Conservation (phyloP, 345 rosid species). For the Luvunga scandens region DNA sequence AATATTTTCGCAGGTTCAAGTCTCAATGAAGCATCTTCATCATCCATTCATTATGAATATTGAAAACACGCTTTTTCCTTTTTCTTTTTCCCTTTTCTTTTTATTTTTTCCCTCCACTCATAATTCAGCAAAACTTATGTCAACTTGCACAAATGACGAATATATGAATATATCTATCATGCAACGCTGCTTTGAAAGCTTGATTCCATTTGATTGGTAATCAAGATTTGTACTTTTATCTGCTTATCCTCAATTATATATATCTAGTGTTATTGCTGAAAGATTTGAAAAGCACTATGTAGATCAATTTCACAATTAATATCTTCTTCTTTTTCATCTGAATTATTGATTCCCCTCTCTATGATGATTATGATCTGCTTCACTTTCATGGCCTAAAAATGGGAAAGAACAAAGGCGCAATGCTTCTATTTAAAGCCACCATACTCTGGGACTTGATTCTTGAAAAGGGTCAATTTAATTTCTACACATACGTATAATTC, state of each 20-base stretch:
- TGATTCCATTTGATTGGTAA: slow-evolving; percentile 29
- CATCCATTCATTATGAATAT: not conserved
- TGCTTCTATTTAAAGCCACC: not conserved
- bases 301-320: not conserved
- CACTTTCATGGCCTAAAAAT: not conserved
- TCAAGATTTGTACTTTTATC: not conserved
- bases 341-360: not conserved
- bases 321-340: not conserved
- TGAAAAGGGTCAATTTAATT: not conserved
- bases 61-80: too few species aligned
- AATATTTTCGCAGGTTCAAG: not conserved
- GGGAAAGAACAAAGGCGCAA: not conserved
- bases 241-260: slow-evolving; percentile 12
- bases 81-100: not conserved
- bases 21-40: not conserved
- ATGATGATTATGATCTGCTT: not conserved
- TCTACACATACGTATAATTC: not conserved
- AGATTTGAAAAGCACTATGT: not conserved
- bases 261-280: not conserved
- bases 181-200: not conserved
- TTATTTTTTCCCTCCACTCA: not conserved
- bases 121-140: not conserved
- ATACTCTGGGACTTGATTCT: not conserved
- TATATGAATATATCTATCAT: not conserved
- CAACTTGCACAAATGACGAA: slow-evolving; percentile 9